Percentiles rank a stretch among this genome's conserved stretches.
These are phyloP conservation scores for Colletotrichum navitas DNA, from an alignment of 2,329 filamentous ascomycete genomes.

Conservation along the genomic window DNA sequence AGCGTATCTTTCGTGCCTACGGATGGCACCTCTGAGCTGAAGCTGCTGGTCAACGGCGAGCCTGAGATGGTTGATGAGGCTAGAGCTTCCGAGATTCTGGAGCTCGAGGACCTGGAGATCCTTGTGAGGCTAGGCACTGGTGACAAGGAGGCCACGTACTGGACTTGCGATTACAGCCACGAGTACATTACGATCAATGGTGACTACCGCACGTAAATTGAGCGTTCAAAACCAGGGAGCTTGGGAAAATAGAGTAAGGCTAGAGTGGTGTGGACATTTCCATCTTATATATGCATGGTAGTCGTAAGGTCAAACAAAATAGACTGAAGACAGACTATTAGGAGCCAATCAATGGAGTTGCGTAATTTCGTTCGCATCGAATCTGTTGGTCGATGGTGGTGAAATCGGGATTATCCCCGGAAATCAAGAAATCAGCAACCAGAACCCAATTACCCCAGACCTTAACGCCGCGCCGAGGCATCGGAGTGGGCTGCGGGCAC, in stretches of 20 bases:
- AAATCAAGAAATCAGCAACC: slow-evolving; percentile 5
- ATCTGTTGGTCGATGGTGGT: background rate
- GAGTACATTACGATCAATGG: slow-evolving; percentile 81
- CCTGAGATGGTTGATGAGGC: slow-evolving; percentile 83
- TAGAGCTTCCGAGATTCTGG: slow-evolving; percentile 81
- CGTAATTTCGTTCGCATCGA: background rate
- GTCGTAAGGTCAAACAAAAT: background rate
- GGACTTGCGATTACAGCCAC: slow-evolving; percentile 90
- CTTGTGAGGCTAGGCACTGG: slow-evolving; percentile 79
- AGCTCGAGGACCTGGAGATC: slow-evolving; percentile 84
- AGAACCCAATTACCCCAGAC: background rate
- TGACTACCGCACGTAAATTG: slow-evolving; percentile 69
- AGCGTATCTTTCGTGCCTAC: slow-evolving; percentile 83
- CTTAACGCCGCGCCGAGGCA: slow-evolving; percentile 36
- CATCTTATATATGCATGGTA: slow-evolving; percentile 8
- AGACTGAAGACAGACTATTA: slow-evolving; percentile 2
- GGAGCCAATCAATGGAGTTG: background rate
- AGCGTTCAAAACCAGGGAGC: background rate
- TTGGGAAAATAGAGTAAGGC: slow-evolving; percentile 1
- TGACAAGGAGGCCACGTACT: slow-evolving; percentile 77
- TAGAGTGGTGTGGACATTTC: background rate
- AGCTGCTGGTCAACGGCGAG: slow-evolving; percentile 82
- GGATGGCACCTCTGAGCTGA: slow-evolving; percentile 82
- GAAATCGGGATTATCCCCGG: slow-evolving; percentile 6
- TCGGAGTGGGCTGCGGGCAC: slow-evolving; percentile 12